These are phyloP conservation scores for Apiospora aurea DNA, from an alignment of 2,329 filamentous ascomycete species.

Conservation along the genomic window DNA sequence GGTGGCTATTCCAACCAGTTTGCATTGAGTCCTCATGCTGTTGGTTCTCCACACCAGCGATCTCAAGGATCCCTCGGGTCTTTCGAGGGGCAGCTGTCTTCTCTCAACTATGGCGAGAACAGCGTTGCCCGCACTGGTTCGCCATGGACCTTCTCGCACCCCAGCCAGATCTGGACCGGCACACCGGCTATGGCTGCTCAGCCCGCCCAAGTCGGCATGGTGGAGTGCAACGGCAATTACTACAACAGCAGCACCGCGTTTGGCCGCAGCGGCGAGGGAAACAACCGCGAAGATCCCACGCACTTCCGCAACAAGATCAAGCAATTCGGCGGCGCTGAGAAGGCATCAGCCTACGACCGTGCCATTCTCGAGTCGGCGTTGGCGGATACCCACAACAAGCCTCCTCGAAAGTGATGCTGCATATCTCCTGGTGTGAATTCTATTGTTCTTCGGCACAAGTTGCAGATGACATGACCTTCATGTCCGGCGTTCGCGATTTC, in stretches of 20 bases:
- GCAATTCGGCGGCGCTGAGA: conserved; percentile 31
- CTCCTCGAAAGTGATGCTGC: conserved; percentile 13
- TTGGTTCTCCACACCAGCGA: not conserved
- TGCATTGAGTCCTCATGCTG: not conserved
- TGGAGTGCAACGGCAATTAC: conserved; percentile 38
- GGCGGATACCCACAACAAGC: conserved; percentile 33
- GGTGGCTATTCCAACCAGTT: not conserved
- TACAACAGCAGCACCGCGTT: conserved; percentile 39
- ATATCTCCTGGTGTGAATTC: not conserved
- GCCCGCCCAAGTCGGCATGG: conserved; percentile 31
- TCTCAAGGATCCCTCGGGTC: conserved; percentile 15
- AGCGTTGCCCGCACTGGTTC: conserved; percentile 1
- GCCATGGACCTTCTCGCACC: conserved; percentile 22
- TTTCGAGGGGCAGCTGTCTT: conserved; percentile 21
- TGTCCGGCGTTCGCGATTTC: conserved; percentile 4
- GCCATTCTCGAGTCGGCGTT: conserved; percentile 36
- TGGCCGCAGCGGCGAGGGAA: conserved; percentile 34
- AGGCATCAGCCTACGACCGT: conserved; percentile 36
- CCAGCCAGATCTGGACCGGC: conserved; percentile 54
- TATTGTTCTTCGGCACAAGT: not conserved
- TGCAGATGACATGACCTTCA: not conserved
- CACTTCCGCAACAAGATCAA: conserved; percentile 40
- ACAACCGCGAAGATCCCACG: conserved; percentile 36
- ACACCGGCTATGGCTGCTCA: conserved; percentile 44
- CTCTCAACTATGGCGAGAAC: conserved; percentile 13